Percentiles rank a stretch among this genome's conserved stretches.
phyloP scores from a whole-genome alignment of 306 rosid genomes.

The Castanea sativa region DNA sequence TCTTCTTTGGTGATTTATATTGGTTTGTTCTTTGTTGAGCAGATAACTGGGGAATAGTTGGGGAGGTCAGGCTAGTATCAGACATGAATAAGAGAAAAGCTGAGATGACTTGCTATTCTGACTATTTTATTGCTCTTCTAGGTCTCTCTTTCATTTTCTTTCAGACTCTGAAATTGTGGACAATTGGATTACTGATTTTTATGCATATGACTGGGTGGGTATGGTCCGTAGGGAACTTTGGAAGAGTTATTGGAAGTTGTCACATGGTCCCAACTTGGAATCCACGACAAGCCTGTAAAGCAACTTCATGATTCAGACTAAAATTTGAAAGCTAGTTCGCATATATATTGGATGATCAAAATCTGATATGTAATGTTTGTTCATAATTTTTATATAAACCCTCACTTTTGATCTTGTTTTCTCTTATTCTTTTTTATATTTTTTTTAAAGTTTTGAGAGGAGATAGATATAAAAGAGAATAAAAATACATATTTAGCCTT shows the following conservation, averaged over 20 bases:
- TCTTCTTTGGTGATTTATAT: background rate
- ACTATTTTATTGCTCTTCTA: conserved; percentile 33
- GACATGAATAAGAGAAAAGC: conserved; percentile 36
- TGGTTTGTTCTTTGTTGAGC: background rate
- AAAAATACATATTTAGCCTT: too few relatives aligned
- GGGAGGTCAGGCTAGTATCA: conserved; percentile 34
- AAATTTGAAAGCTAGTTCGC: background rate
- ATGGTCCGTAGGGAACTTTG: conserved; percentile 11
- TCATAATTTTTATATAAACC: too few relatives aligned
- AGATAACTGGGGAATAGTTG: conserved; percentile 34
- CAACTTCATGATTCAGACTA: background rate
- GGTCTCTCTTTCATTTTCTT: conserved; percentile 10
- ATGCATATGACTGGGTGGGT: conserved; percentile 12
- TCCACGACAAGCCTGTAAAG: conserved; percentile 32
- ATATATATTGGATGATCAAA: background rate
- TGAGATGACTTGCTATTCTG: conserved; percentile 32
- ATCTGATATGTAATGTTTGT: background rate
- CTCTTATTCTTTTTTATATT: too few relatives aligned
- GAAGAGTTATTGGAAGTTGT: conserved; percentile 35
- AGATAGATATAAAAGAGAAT: too few relatives aligned
- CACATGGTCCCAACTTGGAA: conserved; percentile 35
- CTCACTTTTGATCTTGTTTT: too few relatives aligned
- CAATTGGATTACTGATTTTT: background rate
- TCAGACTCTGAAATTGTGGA: too few relatives aligned
- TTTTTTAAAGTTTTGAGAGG: too few relatives aligned